These are phyloP conservation scores for Conticribra weissflogii DNA, from an alignment of 108 stramenopile species.

Conservation along the genomic window DNA sequence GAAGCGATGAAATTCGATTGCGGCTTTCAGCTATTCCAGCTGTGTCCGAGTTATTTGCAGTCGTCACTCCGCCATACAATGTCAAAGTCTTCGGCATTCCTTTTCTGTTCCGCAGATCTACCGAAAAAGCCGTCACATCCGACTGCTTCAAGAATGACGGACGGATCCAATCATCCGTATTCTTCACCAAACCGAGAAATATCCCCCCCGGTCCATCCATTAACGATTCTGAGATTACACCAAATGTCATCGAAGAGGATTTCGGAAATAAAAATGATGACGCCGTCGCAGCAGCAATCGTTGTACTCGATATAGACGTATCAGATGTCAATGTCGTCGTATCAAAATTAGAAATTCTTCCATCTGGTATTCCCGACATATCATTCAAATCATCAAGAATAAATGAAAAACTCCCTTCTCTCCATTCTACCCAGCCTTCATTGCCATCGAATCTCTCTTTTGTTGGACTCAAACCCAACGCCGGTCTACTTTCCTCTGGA, in stretches of 20 bases:
- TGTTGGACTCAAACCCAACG: constrained; percentile 29
- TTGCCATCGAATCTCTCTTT: constrained; percentile 42
- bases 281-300: background rate
- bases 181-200: constrained; percentile 48
- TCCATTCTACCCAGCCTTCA: constrained; percentile 48
- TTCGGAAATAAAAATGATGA: constrained; percentile 19
- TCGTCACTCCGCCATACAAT: constrained; percentile 35
- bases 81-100: constrained; percentile 37
- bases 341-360: background rate
- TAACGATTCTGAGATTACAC: constrained; percentile 41
- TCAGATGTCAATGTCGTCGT: background rate
- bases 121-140: constrained; percentile 33
- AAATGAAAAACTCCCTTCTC: constrained; percentile 39
- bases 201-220: constrained; percentile 50
- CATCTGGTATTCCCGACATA: too few relatives aligned
- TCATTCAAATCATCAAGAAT: background rate
- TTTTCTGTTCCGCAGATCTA: constrained; percentile 32
- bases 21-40: too few relatives aligned
- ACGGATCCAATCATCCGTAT: constrained; percentile 44
- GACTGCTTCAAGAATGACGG: constrained; percentile 53
- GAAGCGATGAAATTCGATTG: too few relatives aligned
- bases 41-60: too few relatives aligned
- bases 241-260: constrained; percentile 40
- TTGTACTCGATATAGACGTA: background rate
- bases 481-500: constrained; percentile 18